These are phyloP conservation scores for Leonotis leonurus DNA, from an alignment of 257 asterid genomes.

Conservation along the genomic window DNA sequence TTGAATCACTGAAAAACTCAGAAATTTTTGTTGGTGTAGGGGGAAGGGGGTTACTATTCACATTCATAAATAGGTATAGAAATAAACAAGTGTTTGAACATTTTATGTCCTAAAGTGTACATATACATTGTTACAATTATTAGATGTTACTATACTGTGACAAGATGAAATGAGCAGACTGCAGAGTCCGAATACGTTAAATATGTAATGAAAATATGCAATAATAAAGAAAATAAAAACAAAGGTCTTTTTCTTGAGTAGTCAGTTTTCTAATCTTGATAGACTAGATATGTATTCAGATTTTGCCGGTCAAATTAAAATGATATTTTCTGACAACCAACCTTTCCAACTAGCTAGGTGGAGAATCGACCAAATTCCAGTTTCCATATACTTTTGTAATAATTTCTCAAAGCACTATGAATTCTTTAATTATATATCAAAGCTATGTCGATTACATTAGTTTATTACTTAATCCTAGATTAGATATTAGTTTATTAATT, in stretches of 20 bases:
- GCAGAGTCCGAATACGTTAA: no score
- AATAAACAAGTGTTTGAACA: no score
- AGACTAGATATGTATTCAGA: conserved; percentile 27
- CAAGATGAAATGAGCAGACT: background rate
- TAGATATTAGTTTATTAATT: no score
- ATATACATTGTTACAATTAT: no score
- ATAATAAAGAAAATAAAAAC: background rate
- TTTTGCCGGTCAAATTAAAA: conserved; percentile 44
- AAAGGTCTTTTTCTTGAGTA: conserved; percentile 23
- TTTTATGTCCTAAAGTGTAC: no score
- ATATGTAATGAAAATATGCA: no score
- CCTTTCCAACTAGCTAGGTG: conserved; percentile 21
- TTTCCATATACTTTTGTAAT: background rate
- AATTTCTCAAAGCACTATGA: conserved; percentile 37
- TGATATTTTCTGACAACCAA: conserved; percentile 26
- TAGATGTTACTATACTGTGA: no score
- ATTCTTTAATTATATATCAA: background rate
- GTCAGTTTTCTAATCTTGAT: conserved; percentile 20
- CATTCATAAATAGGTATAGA: no score
- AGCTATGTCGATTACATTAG: background rate
- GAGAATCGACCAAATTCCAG: conserved; percentile 20
- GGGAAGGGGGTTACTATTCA: no score
- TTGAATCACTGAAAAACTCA: no score
- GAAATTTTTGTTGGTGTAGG: no score
- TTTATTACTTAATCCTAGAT: background rate